Conservation (phyloP, 805 yeast species). For the Candida chauliodis region DNA sequence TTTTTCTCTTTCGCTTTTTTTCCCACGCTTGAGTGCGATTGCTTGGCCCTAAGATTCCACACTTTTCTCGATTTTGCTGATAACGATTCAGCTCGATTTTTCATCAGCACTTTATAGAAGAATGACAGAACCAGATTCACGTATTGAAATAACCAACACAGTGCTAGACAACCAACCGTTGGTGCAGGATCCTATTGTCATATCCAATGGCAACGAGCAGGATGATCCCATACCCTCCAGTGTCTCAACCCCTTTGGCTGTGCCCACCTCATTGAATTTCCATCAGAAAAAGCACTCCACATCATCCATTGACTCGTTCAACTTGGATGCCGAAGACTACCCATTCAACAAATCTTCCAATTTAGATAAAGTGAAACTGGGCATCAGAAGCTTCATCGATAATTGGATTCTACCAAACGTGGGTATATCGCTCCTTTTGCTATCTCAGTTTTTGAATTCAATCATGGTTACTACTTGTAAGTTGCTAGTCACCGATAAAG, state of each 20-base stretch:
- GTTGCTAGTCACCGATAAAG: constrained; percentile 63
- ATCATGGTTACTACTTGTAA: constrained; percentile 75
- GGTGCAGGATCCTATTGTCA: constrained; percentile 8
- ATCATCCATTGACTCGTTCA: constrained; percentile 5
- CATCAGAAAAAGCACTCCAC: not conserved
- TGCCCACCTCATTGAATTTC: not conserved
- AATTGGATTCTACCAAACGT: constrained; percentile 28
- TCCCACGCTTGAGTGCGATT: no score
- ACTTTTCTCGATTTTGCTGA: not conserved
- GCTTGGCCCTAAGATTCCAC: no score
- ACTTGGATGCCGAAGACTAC: constrained; percentile 2
- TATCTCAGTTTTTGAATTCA: constrained; percentile 72
- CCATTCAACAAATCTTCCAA: not conserved
- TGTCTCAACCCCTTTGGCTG: constrained; percentile 4
- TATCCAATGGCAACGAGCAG: constrained; percentile 5
- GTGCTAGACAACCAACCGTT: constrained; percentile 7
- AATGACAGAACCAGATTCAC: no score
- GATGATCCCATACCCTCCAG: constrained; percentile 3
- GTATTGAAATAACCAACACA: constrained; percentile 3
- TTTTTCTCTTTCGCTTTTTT: no score
- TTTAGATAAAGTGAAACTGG: not conserved
- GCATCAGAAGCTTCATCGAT: not conserved
- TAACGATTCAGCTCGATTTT: no score
- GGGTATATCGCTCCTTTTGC: constrained; percentile 57
- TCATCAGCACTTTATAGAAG: no score